These are phyloP conservation scores for Rubroshorea leprosula DNA, from an alignment of 345 rosid species.

Conservation along the genomic window DNA sequence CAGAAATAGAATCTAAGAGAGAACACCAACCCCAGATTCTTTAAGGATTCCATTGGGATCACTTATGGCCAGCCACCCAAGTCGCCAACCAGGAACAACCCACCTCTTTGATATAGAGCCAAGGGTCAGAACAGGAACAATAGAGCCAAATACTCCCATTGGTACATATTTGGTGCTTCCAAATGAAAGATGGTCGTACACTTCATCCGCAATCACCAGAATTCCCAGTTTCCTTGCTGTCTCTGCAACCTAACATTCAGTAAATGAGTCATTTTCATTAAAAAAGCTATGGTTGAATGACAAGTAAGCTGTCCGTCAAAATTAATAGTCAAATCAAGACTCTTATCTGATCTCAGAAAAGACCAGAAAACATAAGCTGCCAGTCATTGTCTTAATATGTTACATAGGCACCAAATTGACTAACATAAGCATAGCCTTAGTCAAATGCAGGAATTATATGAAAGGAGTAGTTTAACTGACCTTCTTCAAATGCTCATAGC, in stretches of 20 bases:
- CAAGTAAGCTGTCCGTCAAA: no score
- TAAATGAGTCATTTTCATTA: neutral
- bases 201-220: conserved; percentile 70
- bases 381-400: no score
- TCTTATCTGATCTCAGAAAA: no score
- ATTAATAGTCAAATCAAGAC: no score
- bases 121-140: conserved; percentile 51
- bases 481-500: conserved; percentile 49
- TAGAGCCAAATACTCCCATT: conserved; percentile 57
- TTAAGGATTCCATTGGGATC: conserved; percentile 51
- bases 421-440: no score
- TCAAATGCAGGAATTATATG: no score
- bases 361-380: no score
- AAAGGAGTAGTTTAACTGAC: conserved; percentile 13
- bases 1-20: neutral
- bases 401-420: no score
- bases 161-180: conserved; percentile 56
- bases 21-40: conserved; percentile 40
- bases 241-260: conserved; percentile 41
- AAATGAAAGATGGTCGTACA: conserved; percentile 45
- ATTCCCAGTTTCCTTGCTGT: conserved; percentile 55
- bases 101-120: conserved; percentile 75
- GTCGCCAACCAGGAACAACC: conserved; percentile 81
- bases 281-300: no score
- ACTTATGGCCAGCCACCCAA: conserved; percentile 59